Percentiles rank a stretch among this genome's conserved stretches.
Conservation (phyloP, 257 asterid species). For the Eucommia ulmoides region DNA sequence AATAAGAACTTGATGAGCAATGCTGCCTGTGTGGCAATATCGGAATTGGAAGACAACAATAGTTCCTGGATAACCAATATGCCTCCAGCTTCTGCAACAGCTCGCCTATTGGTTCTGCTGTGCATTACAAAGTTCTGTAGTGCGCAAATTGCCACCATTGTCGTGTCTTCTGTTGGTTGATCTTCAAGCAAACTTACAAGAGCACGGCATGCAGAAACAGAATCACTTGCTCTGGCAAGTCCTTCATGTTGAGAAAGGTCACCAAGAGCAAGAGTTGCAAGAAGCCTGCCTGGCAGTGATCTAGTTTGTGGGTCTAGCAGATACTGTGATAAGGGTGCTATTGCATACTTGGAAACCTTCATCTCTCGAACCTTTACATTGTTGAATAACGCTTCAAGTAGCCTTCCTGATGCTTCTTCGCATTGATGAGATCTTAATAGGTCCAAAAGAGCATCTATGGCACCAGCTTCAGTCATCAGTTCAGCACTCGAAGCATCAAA, state of each 20-base stretch:
- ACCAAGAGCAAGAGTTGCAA: slow-evolving; percentile 80
- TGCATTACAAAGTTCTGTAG: slow-evolving; percentile 71
- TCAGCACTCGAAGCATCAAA: slow-evolving; percentile 47
- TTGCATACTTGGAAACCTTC: slow-evolving; percentile 69
- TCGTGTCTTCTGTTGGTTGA: slow-evolving; percentile 71
- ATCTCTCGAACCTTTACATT: slow-evolving; percentile 50
- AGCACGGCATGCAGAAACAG: slow-evolving; percentile 76
- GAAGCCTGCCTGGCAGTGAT: slow-evolving; percentile 55
- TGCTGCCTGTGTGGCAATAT: slow-evolving; percentile 56
- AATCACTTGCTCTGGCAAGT: slow-evolving; percentile 63
- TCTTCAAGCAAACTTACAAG: slow-evolving; percentile 49
- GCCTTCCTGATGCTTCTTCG: slow-evolving; percentile 60
- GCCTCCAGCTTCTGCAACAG: slow-evolving; percentile 84
- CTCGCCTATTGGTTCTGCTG: slow-evolving; percentile 82
- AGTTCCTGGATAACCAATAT: slow-evolving; percentile 63
- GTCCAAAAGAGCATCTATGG: slow-evolving; percentile 65
- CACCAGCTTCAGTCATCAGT: slow-evolving; percentile 77
- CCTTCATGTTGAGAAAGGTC: slow-evolving; percentile 89
- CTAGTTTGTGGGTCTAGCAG: slow-evolving; percentile 78
- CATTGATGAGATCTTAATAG: slow-evolving; percentile 72
- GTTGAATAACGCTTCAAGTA: slow-evolving; percentile 63
- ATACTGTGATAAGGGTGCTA: slow-evolving; percentile 81
- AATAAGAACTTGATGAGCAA: slow-evolving; percentile 56
- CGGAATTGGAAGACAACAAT: slow-evolving; percentile 47
- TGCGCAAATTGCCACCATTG: slow-evolving; percentile 70